Percentiles rank a stretch among this genome's conserved stretches.
Evolutionary conservation across 257 asterid genomes (phyloP).

Genomic region (Nicotiana paniculata): DNA sequence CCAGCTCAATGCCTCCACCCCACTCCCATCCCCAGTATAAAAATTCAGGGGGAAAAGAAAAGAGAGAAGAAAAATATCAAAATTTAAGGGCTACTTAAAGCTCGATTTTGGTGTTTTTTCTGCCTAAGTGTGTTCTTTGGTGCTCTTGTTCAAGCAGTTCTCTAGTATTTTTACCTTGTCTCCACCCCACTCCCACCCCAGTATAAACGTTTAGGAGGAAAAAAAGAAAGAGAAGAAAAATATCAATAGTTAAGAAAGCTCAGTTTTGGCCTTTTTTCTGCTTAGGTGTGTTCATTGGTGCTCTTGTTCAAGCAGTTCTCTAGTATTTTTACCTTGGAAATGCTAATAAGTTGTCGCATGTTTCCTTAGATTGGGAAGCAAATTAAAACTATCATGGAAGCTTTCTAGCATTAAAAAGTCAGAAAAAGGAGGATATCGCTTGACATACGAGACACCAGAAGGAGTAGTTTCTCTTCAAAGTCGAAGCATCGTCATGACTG

Average conservation of each 20-base stretch:
- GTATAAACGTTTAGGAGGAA: too few relatives aligned
- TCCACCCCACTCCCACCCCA: not conserved
- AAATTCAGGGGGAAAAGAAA: not conserved
- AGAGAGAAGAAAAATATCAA: not conserved
- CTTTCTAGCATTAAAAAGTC: constrained; percentile 52
- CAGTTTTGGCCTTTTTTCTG: not conserved
- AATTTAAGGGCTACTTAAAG: not conserved
- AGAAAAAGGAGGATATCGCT: constrained; percentile 52
- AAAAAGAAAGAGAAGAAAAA: not conserved
- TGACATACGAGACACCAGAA: constrained; percentile 79
- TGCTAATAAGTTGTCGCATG: constrained; percentile 14
- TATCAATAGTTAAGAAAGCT: not conserved
- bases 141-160: not conserved
- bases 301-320: not conserved
- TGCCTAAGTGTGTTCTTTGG: not conserved
- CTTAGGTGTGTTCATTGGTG: not conserved
- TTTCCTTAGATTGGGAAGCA: constrained; percentile 63
- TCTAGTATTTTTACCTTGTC: not conserved
- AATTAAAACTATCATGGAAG: constrained; percentile 85
- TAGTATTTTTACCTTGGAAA: not conserved
- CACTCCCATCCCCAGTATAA: not conserved
- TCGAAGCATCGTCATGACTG: constrained; percentile 72
- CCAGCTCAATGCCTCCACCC: not conserved
- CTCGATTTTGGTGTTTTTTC: not conserved
- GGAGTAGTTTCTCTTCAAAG: constrained; percentile 65